Evolutionary conservation across 179 eudicot species (phyloP), one percentile per base, ranked within the genome.

Genomic region (Beta macrorhiza): DNA sequence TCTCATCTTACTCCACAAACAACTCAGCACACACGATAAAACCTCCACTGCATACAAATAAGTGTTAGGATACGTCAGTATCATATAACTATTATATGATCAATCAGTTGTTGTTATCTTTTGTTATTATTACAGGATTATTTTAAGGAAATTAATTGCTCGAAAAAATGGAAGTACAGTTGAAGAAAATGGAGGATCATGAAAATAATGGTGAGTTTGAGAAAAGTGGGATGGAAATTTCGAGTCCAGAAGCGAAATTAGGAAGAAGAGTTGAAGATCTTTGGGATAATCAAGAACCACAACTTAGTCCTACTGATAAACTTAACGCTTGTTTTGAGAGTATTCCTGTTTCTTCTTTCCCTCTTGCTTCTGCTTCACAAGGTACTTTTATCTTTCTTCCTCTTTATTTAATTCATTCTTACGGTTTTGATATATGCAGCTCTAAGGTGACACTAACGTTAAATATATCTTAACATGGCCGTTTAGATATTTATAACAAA

Each of bases 321-420:
- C 93, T 95, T 29, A 95, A 95, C 79, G 93, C 98, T 71, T 95
- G 99, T 77, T 95, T 95, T 81, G 98, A 95, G 82, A 85, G 87
- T 76, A 91, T 95, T 51, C 91, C 95, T 68, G 98, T 95, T 59
- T 92, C 97, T 78, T 83, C 91, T 47, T 95, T 93, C 64, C 98
- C 99, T 16, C 86, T 68, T 29, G 93, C 98, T 25, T 82, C 92
- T 70, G 77, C 89, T 67, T 87, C 93, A 45, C 89, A 89, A 84
- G 94, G 98, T 93, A 49, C 1, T 8, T 14, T 58, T 65, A 37
- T 4, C 6, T 9, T 5, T 6, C 15, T 7, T 69, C 1, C 15
- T 59, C 2, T 57, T 63, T 32, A 16, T 62, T 62, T 29, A 5
- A 47, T 67, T 20, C 7, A 17, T 14, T 32, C 52, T 63, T 65